Evolutionary conservation across 148 eudicot species (phyloP).

Genomic region (Heliamphora exappendiculata): DNA sequence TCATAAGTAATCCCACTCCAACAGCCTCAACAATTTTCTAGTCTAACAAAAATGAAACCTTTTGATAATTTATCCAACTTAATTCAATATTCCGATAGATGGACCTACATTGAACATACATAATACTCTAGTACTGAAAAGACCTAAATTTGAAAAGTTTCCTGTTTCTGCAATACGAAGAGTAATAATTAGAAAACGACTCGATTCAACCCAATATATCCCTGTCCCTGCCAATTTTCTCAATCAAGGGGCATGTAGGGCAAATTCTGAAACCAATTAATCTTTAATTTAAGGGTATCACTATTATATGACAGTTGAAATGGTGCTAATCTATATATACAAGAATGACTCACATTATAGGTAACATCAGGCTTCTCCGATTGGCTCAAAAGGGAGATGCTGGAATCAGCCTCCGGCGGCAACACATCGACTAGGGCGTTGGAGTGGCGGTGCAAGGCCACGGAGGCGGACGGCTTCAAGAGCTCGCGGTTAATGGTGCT

Average conservation of each 20-base stretch:
- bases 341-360: conserved; percentile 27
- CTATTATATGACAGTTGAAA: not conserved
- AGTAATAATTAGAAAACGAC: not conserved
- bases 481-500: conserved; percentile 78
- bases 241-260: not conserved
- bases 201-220: not conserved
- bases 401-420: conserved; percentile 50
- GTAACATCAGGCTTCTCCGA: conserved; percentile 53
- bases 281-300: not conserved
- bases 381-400: conserved; percentile 37
- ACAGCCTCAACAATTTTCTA: not conserved
- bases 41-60: not conserved
- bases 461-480: conserved; percentile 64
- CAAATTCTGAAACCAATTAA: not conserved
- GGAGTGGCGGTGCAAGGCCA: conserved; percentile 45
- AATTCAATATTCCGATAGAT: not conserved
- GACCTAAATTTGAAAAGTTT: not conserved
- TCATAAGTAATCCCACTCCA: not conserved
- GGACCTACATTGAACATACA: not conserved
- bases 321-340: not conserved
- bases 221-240: not conserved
- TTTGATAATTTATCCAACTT: not conserved
- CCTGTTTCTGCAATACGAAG: not conserved
- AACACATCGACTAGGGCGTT: conserved; percentile 49
- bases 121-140: not conserved